Conservation (phyloP, 225 moss, liverwort and hornwort genomes). For the Lunularia cruciata region DNA sequence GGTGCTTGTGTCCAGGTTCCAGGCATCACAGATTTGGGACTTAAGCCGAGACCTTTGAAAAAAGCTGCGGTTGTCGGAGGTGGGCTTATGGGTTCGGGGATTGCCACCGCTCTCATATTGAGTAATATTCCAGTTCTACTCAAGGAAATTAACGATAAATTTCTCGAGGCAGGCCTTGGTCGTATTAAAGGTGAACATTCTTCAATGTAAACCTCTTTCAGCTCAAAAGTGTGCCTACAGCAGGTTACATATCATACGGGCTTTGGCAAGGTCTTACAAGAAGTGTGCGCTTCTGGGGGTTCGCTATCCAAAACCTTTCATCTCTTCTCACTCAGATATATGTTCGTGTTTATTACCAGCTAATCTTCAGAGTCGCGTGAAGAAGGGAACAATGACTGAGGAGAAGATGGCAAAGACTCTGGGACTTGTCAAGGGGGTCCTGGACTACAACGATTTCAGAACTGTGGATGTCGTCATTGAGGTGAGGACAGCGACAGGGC, state of each 20-base stretch:
- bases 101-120: constrained; percentile 80
- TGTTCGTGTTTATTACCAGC: constrained; percentile 51
- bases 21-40: constrained; percentile 82
- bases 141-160: constrained; percentile 93
- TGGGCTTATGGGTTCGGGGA: constrained; percentile 99
- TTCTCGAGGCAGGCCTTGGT: constrained; percentile 75
- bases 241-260: too few species aligned
- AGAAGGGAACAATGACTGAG: constrained; percentile 88
- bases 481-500: constrained; percentile 61
- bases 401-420: constrained; percentile 79
- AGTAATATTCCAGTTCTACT: constrained; percentile 76
- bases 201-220: too few species aligned
- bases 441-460: constrained; percentile 87
- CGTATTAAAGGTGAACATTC: constrained; percentile 63
- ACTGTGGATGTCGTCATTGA: constrained; percentile 91
- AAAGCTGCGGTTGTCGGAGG: constrained; percentile 93
- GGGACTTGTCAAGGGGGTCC: constrained; percentile 66
- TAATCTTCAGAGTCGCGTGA: constrained; percentile 87
- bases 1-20: constrained; percentile 55
- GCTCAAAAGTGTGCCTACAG: too few species aligned
- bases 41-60: constrained; percentile 71
- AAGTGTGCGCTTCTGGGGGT: too few species aligned
- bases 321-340: constrained; percentile 5
- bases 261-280: too few species aligned
- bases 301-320: too few species aligned